phyloP scores from a whole-genome alignment of 345 rosid species.

The Rhizophora mangle region DNA sequence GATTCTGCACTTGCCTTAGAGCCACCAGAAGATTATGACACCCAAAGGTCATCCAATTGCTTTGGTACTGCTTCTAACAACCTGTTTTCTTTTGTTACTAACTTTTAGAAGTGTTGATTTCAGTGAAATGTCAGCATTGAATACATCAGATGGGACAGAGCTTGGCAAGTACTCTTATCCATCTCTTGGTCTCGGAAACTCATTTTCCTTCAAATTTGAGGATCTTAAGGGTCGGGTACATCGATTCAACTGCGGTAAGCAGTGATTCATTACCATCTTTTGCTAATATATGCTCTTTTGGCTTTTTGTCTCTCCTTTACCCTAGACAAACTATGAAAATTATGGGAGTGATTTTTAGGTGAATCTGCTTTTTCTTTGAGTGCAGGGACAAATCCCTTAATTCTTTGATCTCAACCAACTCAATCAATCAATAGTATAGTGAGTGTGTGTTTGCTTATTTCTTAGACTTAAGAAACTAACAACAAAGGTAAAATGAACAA shows the following conservation, averaged over 20 bases:
- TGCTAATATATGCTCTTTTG: neutral
- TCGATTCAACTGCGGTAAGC: constrained; percentile 72
- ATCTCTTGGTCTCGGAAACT: constrained; percentile 70
- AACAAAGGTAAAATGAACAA: too few species aligned
- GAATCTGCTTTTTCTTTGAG: too few species aligned
- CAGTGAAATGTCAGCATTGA: constrained; percentile 77
- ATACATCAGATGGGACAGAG: constrained; percentile 69
- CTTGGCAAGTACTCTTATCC: constrained; percentile 59
- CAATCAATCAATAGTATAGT: too few species aligned
- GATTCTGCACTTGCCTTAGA: constrained; percentile 94
- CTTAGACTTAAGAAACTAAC: too few species aligned
- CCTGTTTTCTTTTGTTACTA: constrained; percentile 18
- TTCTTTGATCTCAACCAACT: too few species aligned
- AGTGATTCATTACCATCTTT: neutral
- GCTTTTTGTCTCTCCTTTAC: neutral
- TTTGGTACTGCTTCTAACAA: constrained; percentile 9
- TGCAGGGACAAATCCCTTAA: too few species aligned
- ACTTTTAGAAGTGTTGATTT: constrained; percentile 26
- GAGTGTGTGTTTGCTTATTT: too few species aligned
- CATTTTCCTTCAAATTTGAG: constrained; percentile 81
- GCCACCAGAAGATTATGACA: constrained; percentile 82
- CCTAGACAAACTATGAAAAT: neutral
- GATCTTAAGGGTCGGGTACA: constrained; percentile 89
- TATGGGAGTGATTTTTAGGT: neutral
- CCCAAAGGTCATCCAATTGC: constrained; percentile 58